These are phyloP conservation scores for Pichia paraexigua DNA, from an alignment of 805 yeast genomes.

Conservation along the genomic window DNA sequence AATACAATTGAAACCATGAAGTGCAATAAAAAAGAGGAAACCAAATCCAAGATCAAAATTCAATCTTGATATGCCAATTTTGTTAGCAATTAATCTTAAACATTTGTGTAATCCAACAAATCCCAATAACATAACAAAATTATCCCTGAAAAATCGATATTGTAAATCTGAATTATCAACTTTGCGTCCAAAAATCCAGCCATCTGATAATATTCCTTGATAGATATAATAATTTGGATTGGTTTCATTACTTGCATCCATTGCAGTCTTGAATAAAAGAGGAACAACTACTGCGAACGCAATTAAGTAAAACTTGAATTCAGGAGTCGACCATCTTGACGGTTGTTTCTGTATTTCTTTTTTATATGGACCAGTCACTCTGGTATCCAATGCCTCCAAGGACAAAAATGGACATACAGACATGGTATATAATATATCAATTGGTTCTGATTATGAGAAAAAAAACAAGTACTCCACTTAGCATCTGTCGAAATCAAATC, in stretches of 20 bases:
- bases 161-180: slow-evolving; percentile 92
- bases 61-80: slow-evolving; percentile 32
- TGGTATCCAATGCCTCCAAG: slow-evolving; percentile 44
- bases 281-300: slow-evolving; percentile 70
- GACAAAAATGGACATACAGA: slow-evolving; percentile 23
- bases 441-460: not conserved
- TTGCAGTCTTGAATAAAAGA: slow-evolving; percentile 70
- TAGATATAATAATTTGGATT: slow-evolving; percentile 67
- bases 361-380: slow-evolving; percentile 36
- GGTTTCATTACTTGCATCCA: slow-evolving; percentile 67
- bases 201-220: slow-evolving; percentile 55
- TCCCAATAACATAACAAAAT: slow-evolving; percentile 53
- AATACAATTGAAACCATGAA: slow-evolving; percentile 72
- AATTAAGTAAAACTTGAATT: slow-evolving; percentile 61
- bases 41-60: slow-evolving; percentile 74
- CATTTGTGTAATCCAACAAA: slow-evolving; percentile 47
- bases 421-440: not conserved
- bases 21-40: slow-evolving; percentile 52
- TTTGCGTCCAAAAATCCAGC: slow-evolving; percentile 87
- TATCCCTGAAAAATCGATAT: slow-evolving; percentile 79
- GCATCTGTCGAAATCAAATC: not conserved
- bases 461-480: not conserved
- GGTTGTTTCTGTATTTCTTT: slow-evolving; percentile 25
- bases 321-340: slow-evolving; percentile 69
- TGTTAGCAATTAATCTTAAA: slow-evolving; percentile 36